phyloP scores from a whole-genome alignment of 805 yeast species.

The Pichia cabralensis region DNA sequence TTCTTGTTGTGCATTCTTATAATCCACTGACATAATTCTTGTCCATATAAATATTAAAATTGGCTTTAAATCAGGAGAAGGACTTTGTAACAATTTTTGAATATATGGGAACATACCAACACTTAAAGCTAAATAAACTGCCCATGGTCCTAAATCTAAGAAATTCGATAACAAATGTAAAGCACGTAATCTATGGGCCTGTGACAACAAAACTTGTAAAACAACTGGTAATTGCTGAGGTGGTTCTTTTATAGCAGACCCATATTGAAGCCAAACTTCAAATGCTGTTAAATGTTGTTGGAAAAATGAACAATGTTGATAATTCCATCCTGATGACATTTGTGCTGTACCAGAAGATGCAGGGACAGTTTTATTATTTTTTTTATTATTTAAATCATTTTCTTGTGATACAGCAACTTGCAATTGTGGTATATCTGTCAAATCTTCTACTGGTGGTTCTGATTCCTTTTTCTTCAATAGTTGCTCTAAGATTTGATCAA shows the following conservation, averaged over 20 bases:
- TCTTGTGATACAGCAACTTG: conserved; percentile 16
- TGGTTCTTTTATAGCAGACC: conserved; percentile 71
- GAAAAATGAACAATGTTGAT: conserved; percentile 87
- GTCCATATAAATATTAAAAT: conserved; percentile 97
- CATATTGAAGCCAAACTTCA: conserved; percentile 91
- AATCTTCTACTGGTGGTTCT: conserved; percentile 17
- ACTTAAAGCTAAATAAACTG: conserved; percentile 83
- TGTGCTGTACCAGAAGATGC: neutral
- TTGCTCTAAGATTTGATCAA: conserved; percentile 83
- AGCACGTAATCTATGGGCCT: conserved; percentile 88
- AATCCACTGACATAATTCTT: conserved; percentile 91
- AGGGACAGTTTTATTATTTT: neutral
- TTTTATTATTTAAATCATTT: conserved; percentile 1
- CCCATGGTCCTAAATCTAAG: conserved; percentile 95
- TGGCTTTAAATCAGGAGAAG: conserved; percentile 91
- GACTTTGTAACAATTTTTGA: conserved; percentile 78
- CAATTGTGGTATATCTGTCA: conserved; percentile 23
- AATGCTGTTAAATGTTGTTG: conserved; percentile 95
- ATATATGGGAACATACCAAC: conserved; percentile 97
- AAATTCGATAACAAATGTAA: conserved; percentile 74
- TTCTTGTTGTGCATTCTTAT: conserved; percentile 82
- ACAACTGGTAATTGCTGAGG: conserved; percentile 96
- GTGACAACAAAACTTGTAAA: conserved; percentile 83
- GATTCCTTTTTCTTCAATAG: conserved; percentile 33
- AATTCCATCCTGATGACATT: conserved; percentile 28